Percentiles rank a stretch among this genome's conserved stretches.
These are phyloP conservation scores for Backusella tarrabulga DNA, from an alignment of 192 early-diverging fungal genomes.

Conservation along the genomic window DNA sequence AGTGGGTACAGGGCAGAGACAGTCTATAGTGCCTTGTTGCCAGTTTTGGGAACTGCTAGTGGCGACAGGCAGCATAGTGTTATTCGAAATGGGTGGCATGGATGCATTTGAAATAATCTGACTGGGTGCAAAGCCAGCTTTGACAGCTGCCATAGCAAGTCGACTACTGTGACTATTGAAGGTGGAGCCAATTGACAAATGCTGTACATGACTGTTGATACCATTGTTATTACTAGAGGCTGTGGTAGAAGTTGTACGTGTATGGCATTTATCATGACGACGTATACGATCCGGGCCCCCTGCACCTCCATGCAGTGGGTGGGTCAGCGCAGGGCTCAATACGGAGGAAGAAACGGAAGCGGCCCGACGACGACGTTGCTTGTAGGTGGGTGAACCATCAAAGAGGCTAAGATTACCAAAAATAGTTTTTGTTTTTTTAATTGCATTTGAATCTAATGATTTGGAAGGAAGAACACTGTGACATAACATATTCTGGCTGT, in stretches of 20 bases:
- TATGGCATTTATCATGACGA: constrained; percentile 26
- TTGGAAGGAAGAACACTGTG: constrained; percentile 20
- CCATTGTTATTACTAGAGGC: background rate
- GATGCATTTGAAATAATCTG: constrained; percentile 2
- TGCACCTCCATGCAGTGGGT: background rate
- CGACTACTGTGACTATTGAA: constrained; percentile 13
- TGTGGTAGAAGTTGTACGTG: constrained; percentile 21
- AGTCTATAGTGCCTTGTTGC: background rate
- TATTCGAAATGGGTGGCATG: constrained; percentile 3
- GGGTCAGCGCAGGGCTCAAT: background rate
- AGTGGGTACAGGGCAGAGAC: background rate
- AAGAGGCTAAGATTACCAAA: constrained; percentile 62
- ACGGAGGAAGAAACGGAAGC: constrained; percentile 37
- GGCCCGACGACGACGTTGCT: constrained; percentile 64
- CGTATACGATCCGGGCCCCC: constrained; percentile 26
- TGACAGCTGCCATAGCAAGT: constrained; percentile 26
- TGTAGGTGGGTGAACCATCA: constrained; percentile 71
- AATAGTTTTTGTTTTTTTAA: constrained; percentile 29
- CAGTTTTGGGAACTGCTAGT: background rate
- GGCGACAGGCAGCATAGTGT: background rate
- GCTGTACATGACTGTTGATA: background rate
- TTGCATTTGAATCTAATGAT: constrained; percentile 32
- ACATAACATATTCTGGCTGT: constrained; percentile 13
- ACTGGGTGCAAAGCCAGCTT: constrained; percentile 11
- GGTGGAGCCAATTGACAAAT: background rate